Percentiles rank a stretch among this genome's conserved stretches.
phyloP scores from a whole-genome alignment of 2,329 filamentous ascomycete genomes.

The Colletotrichum cuscutae region DNA sequence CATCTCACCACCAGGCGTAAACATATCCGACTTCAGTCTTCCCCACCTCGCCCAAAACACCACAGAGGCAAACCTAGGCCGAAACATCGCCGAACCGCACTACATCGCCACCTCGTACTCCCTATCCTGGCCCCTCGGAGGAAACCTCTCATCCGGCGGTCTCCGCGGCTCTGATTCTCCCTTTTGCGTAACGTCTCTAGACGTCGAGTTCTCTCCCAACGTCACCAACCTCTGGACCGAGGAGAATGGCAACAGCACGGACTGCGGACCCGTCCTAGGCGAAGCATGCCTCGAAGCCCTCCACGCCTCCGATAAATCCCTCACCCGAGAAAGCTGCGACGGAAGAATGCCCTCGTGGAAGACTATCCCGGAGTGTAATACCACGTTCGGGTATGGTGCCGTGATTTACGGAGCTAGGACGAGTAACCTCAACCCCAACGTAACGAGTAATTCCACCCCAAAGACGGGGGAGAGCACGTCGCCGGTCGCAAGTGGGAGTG shows the following conservation, averaged over 20 bases:
- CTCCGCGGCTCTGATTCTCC: neutral
- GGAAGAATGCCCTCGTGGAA: neutral
- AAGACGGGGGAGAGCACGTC: neutral
- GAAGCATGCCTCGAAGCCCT: conserved; percentile 4
- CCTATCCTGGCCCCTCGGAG: conserved; percentile 2
- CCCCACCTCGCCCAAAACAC: neutral
- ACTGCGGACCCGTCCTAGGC: conserved; percentile 10
- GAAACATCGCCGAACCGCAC: neutral
- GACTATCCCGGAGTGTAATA: neutral
- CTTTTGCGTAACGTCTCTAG: conserved; percentile 6
- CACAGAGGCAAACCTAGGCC: neutral
- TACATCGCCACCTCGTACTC: conserved; percentile 18
- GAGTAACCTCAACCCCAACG: neutral
- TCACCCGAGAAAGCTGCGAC: neutral
- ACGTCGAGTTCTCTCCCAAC: conserved; percentile 32
- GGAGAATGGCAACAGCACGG: neutral
- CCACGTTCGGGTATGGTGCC: neutral
- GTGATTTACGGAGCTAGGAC: neutral
- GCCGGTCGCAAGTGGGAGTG: neutral
- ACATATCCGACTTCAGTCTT: conserved; percentile 9
- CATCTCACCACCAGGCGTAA: neutral
- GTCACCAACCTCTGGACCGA: conserved; percentile 10
- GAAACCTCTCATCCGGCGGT: neutral
- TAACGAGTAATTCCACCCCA: neutral
- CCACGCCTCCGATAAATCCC: neutral